These are phyloP conservation scores for Mucor mucedo DNA, from an alignment of 371 early-diverging fungal species.

Conservation along the genomic window DNA sequence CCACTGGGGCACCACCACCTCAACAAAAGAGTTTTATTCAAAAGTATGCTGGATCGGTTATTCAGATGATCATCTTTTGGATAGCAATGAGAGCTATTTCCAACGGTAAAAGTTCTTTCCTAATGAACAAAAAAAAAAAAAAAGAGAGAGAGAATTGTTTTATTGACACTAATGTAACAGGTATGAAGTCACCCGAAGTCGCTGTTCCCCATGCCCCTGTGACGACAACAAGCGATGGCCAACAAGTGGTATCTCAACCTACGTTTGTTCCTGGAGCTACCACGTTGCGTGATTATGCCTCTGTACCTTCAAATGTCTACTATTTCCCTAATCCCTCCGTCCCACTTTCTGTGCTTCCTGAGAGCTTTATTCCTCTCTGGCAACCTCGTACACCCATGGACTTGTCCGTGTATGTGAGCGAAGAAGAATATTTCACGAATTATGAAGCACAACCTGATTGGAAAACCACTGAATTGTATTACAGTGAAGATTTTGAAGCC, in stretches of 20 bases:
- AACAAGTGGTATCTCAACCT: neutral
- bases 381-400: conserved; percentile 42
- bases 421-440: conserved; percentile 57
- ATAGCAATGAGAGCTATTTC: conserved; percentile 35
- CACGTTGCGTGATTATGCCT: conserved; percentile 35
- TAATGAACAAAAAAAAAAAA: too few species aligned
- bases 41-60: conserved; percentile 42
- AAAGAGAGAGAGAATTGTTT: too few species aligned
- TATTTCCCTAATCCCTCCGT: conserved; percentile 42
- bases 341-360: conserved; percentile 37
- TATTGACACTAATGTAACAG: too few species aligned
- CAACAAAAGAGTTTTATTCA: conserved; percentile 36
- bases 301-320: conserved; percentile 42
- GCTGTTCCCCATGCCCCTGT: too few species aligned
- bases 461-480: conserved; percentile 59
- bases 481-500: conserved; percentile 63
- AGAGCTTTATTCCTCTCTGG: conserved; percentile 49
- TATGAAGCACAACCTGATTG: conserved; percentile 60
- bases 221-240: too few species aligned
- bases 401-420: conserved; percentile 59
- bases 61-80: conserved; percentile 49
- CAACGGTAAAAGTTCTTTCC: too few species aligned
- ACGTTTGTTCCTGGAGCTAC: conserved; percentile 8
- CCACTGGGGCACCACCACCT: too few species aligned
- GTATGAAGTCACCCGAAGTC: too few species aligned